A percentile compares a stretch with the other conserved stretches of the same genome.
Evolutionary conservation across 345 rosid species (phyloP).

Genomic region (Ricinus communis): DNA sequence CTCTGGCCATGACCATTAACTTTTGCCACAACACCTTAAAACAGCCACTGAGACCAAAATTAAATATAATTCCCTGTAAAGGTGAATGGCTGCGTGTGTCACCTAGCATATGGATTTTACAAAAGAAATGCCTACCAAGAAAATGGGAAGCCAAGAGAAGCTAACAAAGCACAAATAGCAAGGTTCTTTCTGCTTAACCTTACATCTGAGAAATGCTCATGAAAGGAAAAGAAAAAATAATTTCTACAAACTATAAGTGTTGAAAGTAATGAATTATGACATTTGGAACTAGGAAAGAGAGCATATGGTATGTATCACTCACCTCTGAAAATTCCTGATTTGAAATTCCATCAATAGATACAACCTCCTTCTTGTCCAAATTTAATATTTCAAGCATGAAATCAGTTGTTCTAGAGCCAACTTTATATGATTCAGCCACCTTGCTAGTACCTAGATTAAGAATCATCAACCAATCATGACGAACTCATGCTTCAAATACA

Average conservation of each 20-base stretch:
- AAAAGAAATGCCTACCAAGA: not conserved
- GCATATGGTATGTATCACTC: constrained; percentile 12
- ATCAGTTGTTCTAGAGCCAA: constrained; percentile 58
- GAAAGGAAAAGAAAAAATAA: not conserved
- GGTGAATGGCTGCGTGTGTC: not conserved
- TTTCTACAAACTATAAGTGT: not conserved
- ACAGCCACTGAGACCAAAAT: not conserved
- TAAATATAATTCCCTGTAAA: not conserved
- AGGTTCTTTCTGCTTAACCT: not conserved
- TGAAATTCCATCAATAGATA: constrained; percentile 71
- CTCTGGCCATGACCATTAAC: not conserved
- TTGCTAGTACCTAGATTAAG: constrained; percentile 59
- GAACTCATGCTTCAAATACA: not conserved
- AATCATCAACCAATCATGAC: constrained; percentile 14
- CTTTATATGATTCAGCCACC: constrained; percentile 57
- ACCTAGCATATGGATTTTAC: not conserved
- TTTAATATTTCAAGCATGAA: constrained; percentile 69
- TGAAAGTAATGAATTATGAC: not conserved
- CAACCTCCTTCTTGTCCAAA: constrained; percentile 68
- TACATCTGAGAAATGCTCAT: not conserved
- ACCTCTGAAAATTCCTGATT: constrained; percentile 92
- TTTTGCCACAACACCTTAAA: not conserved
- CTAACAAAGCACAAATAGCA: not conserved
- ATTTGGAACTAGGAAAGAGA: not conserved
- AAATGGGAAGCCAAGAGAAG: not conserved